phyloP scores from a whole-genome alignment of 2,329 filamentous ascomycete species.

The Aspergillus melleus region DNA sequence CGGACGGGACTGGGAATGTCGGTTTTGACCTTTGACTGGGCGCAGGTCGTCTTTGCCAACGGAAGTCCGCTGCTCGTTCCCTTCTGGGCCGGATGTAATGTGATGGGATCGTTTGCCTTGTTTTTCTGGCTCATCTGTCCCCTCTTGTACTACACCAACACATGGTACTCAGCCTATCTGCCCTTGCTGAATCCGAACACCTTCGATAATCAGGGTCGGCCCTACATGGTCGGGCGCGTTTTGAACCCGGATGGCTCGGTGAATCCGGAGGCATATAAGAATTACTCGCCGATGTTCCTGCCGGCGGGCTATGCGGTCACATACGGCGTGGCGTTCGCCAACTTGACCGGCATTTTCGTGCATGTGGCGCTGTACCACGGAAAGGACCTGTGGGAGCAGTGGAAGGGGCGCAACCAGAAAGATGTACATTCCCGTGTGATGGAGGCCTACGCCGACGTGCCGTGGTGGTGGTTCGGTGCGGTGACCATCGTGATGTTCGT shows the following conservation, averaged over 20 bases:
- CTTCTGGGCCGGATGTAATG: slow-evolving; percentile 48
- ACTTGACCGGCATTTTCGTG: slow-evolving; percentile 58
- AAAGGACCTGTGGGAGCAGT: slow-evolving; percentile 36
- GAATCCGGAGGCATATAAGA: slow-evolving; percentile 60
- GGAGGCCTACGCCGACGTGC: slow-evolving; percentile 40
- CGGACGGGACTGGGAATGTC: slow-evolving; percentile 66
- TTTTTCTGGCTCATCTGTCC: slow-evolving; percentile 48
- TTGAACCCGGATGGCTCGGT: slow-evolving; percentile 57
- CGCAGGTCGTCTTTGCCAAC: slow-evolving; percentile 67
- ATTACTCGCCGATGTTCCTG: slow-evolving; percentile 66
- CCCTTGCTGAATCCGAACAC: slow-evolving; percentile 62
- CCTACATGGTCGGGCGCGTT: slow-evolving; percentile 63
- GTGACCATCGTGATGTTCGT: slow-evolving; percentile 40
- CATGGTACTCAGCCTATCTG: slow-evolving; percentile 59
- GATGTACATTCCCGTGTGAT: slow-evolving; percentile 49
- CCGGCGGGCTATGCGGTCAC: slow-evolving; percentile 57
- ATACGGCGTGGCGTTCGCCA: slow-evolving; percentile 67
- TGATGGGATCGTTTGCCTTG: slow-evolving; percentile 45
- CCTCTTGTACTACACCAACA: slow-evolving; percentile 54
- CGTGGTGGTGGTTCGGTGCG: slow-evolving; percentile 49
- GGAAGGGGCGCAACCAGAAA: slow-evolving; percentile 32
- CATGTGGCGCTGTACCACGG: slow-evolving; percentile 41
- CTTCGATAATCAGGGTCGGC: slow-evolving; percentile 63
- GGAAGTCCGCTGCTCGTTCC: slow-evolving; percentile 68
- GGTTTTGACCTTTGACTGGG: slow-evolving; percentile 75